Percentiles rank a stretch among this genome's conserved stretches.
Evolutionary conservation across 352 stramenopile species (phyloP).

Genomic region (Phytophthora litchii): DNA sequence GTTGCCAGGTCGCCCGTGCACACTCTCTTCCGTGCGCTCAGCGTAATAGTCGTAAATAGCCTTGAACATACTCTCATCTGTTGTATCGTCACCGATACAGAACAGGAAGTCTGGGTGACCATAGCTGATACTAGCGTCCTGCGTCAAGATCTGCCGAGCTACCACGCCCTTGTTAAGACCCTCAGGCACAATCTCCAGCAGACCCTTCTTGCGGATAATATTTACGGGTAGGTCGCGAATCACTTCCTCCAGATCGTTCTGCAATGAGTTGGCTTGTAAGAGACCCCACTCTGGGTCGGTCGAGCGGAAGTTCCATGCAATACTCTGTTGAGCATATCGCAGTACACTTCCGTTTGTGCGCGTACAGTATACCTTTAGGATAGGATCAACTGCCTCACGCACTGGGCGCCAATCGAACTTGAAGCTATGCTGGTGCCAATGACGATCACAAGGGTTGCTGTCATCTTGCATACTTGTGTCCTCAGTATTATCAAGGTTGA

Average conservation of each 20-base stretch:
- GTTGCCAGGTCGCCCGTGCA: slow-evolving; percentile 53
- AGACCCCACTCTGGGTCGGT: slow-evolving; percentile 97
- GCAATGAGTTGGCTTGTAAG: slow-evolving; percentile 94
- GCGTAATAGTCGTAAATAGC: slow-evolving; percentile 92
- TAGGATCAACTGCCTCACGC: slow-evolving; percentile 91
- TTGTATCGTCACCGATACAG: slow-evolving; percentile 97
- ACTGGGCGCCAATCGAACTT: slow-evolving; percentile 93
- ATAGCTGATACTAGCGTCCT: slow-evolving; percentile 78
- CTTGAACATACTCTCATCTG: slow-evolving; percentile 98
- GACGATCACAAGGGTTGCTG: slow-evolving; percentile 38
- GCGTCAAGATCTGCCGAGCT: slow-evolving; percentile 93
- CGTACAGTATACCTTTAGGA: slow-evolving; percentile 95
- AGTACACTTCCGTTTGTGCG: slow-evolving; percentile 96
- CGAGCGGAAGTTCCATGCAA: slow-evolving; percentile 97
- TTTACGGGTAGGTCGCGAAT: slow-evolving; percentile 74
- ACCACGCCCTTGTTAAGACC: slow-evolving; percentile 97
- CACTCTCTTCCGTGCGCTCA: slow-evolving; percentile 82
- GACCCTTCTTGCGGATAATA: slow-evolving; percentile 90
- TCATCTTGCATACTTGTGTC: slow-evolving; percentile 35
- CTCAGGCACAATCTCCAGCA: slow-evolving; percentile 96
- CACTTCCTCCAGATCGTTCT: slow-evolving; percentile 83
- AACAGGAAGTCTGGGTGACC: slow-evolving; percentile 95
- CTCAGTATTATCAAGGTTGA: slow-evolving; percentile 51
- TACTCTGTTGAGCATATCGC: slow-evolving; percentile 92
- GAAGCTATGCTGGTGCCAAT: slow-evolving; percentile 82